Base-by-base conservation (phyloP, 1,139 yeast genomes). In the Nakaseomyces sp. region DNA sequence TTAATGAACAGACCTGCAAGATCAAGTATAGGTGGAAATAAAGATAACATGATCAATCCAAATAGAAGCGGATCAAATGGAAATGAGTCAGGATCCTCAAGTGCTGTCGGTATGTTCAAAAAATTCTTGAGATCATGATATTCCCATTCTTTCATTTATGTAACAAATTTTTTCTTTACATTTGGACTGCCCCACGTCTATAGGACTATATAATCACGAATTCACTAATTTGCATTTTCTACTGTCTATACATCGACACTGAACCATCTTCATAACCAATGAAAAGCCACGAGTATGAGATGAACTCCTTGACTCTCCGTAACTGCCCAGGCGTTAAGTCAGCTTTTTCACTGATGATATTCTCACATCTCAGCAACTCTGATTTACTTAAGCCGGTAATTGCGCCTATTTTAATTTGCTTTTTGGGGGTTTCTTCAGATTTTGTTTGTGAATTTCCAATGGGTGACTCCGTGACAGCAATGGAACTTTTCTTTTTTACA, bases 211-310 rank as follows among this genome's bases (percentile, higher is more conserved):
- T 32, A 35, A 20, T 35, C 26, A 35, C 22, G 13, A 33, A 7
- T 33, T 41, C 13, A 37, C 39, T 13, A 45, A 39, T 24, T 29
- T 30, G 25, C 17, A 33, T 35, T 31, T 22, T 36, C 28, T 41
- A 29, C 35, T 51, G 13, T 37, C 42, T 44, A 38, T 49, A 45
- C 18, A 54, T 30, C 4, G 52, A 44, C 18, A 61, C 57, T 15
- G 53, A 52, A 0, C 66, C 66, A 45, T 61, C 63, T 22, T 53
- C 56, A 41, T 58, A 61, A 2, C 64, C 65, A 25, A 60, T 46
- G 16, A 57, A 41, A 41, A 54, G 52, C 65, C 66, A 61, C 8
- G 48, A 41, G 3, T 43, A 37, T 2, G 32, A 16, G 7, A 45
- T 29, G 35, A 56, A 51, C 12, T 46, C 41, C 1, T 24, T 37